Conservation (phyloP, 345 rosid genomes). For the Salix dunnii region DNA sequence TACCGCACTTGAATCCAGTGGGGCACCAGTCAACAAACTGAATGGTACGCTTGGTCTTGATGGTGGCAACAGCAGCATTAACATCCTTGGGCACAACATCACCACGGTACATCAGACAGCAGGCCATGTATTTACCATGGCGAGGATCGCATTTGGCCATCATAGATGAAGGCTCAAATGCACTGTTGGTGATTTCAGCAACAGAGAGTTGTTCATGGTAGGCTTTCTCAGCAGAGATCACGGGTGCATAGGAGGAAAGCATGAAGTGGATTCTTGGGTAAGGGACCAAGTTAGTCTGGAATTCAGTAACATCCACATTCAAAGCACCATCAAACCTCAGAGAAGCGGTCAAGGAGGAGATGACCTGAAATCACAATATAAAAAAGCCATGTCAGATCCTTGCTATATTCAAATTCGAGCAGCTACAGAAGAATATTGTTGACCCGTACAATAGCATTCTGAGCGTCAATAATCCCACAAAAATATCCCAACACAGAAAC, state of each 20-base stretch:
- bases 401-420: background rate
- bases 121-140: conserved; percentile 31
- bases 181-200: conserved; percentile 28
- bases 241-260: conserved; percentile 31
- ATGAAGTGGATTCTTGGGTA: conserved; percentile 33
- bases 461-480: background rate
- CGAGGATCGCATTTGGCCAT: conserved; percentile 33
- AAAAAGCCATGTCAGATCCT: background rate
- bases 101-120: conserved; percentile 31
- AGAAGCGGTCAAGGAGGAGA: conserved; percentile 28
- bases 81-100: conserved; percentile 31
- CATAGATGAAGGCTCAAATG: conserved; percentile 31
- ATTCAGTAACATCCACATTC: conserved; percentile 32
- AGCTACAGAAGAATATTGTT: background rate
- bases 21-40: conserved; percentile 35
- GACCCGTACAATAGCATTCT: background rate
- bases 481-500: background rate
- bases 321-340: conserved; percentile 30
- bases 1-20: conserved; percentile 32
- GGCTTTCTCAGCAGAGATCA: conserved; percentile 30
- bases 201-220: conserved; percentile 30
- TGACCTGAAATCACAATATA: conserved; percentile 8
- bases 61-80: conserved; percentile 29
- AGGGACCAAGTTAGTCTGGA: conserved; percentile 30
- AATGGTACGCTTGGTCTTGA: conserved; percentile 28